Evolutionary conservation across 495 filamentous ascomycete species (phyloP).

Genomic region (Aspergillus diversus): DNA sequence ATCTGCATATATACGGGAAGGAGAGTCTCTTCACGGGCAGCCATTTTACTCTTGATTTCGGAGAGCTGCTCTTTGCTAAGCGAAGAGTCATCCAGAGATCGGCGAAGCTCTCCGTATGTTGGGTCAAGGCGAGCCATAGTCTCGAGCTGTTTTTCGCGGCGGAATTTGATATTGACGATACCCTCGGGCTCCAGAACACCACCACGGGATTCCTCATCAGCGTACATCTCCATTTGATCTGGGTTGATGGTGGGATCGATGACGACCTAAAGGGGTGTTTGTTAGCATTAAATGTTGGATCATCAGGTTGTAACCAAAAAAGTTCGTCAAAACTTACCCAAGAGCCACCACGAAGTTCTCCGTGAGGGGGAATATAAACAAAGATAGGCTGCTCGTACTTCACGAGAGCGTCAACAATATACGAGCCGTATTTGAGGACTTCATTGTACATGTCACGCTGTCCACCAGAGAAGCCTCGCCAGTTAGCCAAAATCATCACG

Average conservation of each 20-base stretch:
- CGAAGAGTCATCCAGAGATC: conserved; percentile 66
- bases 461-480: conserved; percentile 99
- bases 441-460: conserved; percentile 99
- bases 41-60: conserved; percentile 83
- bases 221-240: conserved; percentile 98
- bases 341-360: conserved; percentile 96
- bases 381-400: conserved; percentile 98
- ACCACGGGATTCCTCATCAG: conserved; percentile 91
- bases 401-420: conserved; percentile 97
- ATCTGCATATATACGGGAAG: conserved; percentile 93
- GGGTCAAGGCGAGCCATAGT: conserved; percentile 96
- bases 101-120: conserved; percentile 80
- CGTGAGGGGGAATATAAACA: conserved; percentile 96
- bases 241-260: conserved; percentile 98
- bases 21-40: conserved; percentile 82
- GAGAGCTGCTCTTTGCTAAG: conserved; percentile 73
- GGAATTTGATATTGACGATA: conserved; percentile 98
- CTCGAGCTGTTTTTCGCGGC: conserved; percentile 94
- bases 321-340: conserved; percentile 54
- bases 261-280: conserved; percentile 63
- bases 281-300: conserved; percentile 25
- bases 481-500: conserved; percentile 98
- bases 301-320: conserved; percentile 22
- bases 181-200: conserved; percentile 98
- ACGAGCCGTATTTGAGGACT: conserved; percentile 98